phyloP scores from a whole-genome alignment of 768 basidiomycete species.

The Russula emetica region DNA sequence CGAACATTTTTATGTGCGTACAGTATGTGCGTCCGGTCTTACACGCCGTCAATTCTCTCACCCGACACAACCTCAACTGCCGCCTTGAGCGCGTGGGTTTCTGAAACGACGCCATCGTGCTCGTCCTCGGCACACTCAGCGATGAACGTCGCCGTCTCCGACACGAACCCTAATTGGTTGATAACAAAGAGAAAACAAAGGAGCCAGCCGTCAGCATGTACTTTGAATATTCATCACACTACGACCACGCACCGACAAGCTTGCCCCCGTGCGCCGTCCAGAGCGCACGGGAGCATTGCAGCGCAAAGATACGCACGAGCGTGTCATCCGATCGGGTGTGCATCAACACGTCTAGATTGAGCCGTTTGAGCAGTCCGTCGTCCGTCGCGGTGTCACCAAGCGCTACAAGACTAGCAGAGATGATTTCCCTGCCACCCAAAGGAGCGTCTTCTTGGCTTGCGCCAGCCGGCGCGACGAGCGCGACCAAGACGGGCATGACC shows the following conservation, averaged over 20 bases:
- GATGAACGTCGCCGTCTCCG: slow-evolving; percentile 83
- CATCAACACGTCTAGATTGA: slow-evolving; percentile 85
- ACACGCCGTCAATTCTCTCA: slow-evolving; percentile 20
- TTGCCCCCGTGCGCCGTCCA: slow-evolving; percentile 78
- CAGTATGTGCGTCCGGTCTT: neutral
- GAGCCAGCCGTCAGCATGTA: neutral
- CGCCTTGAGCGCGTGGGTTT: slow-evolving; percentile 62
- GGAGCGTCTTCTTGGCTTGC: neutral
- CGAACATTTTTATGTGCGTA: neutral
- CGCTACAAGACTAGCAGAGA: slow-evolving; percentile 51
- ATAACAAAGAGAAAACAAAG: neutral
- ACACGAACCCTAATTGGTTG: slow-evolving; percentile 53
- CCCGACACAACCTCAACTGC: slow-evolving; percentile 71
- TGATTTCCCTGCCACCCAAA: slow-evolving; percentile 25
- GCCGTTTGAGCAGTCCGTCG: slow-evolving; percentile 58
- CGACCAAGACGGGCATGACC: slow-evolving; percentile 40
- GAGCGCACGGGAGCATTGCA: slow-evolving; percentile 62
- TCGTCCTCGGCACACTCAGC: slow-evolving; percentile 87
- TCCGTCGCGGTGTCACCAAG: slow-evolving; percentile 56
- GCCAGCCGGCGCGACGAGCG: slow-evolving; percentile 14
- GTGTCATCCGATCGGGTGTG: slow-evolving; percentile 82
- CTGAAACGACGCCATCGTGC: slow-evolving; percentile 72
- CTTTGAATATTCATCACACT: neutral
- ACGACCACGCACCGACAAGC: slow-evolving; percentile 54
- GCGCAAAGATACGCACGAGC: slow-evolving; percentile 61